Conservation (phyloP, 352 stramenopile species). For the Elongisporangium senticosum region DNA sequence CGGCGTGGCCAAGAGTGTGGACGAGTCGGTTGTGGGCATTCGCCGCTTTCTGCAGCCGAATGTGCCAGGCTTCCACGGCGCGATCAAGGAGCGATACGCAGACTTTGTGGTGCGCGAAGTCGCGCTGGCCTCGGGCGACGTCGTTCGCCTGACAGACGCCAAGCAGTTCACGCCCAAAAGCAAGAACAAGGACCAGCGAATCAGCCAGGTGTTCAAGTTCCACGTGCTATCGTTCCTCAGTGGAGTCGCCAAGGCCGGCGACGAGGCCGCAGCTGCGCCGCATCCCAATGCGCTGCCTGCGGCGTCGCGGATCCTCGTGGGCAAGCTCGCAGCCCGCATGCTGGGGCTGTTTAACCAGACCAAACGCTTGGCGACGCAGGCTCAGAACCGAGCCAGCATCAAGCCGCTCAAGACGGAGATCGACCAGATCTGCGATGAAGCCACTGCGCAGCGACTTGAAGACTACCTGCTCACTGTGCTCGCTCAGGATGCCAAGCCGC, state of each 20-base stretch:
- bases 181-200: slow-evolving; percentile 41
- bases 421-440: slow-evolving; percentile 32
- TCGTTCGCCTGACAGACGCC: slow-evolving; percentile 63
- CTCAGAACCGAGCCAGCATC: slow-evolving; percentile 35
- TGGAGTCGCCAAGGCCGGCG: slow-evolving; percentile 20
- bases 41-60: slow-evolving; percentile 51
- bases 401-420: slow-evolving; percentile 37
- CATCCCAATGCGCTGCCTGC: slow-evolving; percentile 24
- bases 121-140: slow-evolving; percentile 27
- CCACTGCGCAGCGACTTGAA: slow-evolving; percentile 30
- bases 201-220: slow-evolving; percentile 80
- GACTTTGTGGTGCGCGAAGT: slow-evolving; percentile 91
- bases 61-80: slow-evolving; percentile 71
- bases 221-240: slow-evolving; percentile 58
- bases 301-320: slow-evolving; percentile 44
- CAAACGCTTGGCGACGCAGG: slow-evolving; percentile 33
- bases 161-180: slow-evolving; percentile 32
- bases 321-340: slow-evolving; percentile 45
- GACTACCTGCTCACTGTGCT: slow-evolving; percentile 28
- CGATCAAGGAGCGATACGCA: slow-evolving; percentile 88
- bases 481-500: neutral
- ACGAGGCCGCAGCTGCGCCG: slow-evolving; percentile 3
- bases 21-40: slow-evolving; percentile 76
- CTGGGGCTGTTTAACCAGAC: slow-evolving; percentile 62
- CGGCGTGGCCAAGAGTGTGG: slow-evolving; percentile 61